Base-by-base conservation (phyloP, 192 early-diverging fungal genomes). In the Coemansia sp. region DNA sequence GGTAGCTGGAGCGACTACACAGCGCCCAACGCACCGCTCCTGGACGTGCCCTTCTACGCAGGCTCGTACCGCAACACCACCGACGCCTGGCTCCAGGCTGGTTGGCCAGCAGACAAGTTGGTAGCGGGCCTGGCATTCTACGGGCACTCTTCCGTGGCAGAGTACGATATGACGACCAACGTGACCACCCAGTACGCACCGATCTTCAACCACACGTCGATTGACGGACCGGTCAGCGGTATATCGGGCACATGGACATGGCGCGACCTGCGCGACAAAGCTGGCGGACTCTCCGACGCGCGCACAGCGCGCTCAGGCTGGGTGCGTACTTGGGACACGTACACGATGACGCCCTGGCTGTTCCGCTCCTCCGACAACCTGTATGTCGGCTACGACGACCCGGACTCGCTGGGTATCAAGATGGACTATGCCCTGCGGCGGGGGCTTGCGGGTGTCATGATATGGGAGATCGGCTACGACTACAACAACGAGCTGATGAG, bases 331-430 rank as follows among this genome's bases (percentile, higher is more conserved):
- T 88, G 82, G 79, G 87, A 89, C 42, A 38, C 58, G 8, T 65
- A 53, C 18, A 82, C 81, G 5, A 71, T 80, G 59, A 88, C 87
- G 8, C 89, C 90, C 3, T 89, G 87, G 86, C 33, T 92, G 22
- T 92, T 80, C 64, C 81, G 84, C 28, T 59, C 72, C 24, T 50
- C 53, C 0, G 85, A 78, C 37, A 80, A 63, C 26, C 58, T 72
- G 26, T 87, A 83, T 50, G 79, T 91, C 50, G 83, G 84, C 14
- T 91, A 91, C 53, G 85, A 89, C 51, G 85, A 91, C 50, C 59
- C 75, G 29, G 60, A 71, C n/a, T 86, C 85, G 13, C 55, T 91
- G 44, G 58, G 60, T 18, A 60, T 80, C 50, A 88, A 89, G 70
- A 79, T 82, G 4, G 67, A 83, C 55, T 85, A 80, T 60, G 74